Evolutionary conservation across 78 protist species (phyloP), one percentile per base, ranked within the genome.

Genomic region (Isochrysis galbana): DNA sequence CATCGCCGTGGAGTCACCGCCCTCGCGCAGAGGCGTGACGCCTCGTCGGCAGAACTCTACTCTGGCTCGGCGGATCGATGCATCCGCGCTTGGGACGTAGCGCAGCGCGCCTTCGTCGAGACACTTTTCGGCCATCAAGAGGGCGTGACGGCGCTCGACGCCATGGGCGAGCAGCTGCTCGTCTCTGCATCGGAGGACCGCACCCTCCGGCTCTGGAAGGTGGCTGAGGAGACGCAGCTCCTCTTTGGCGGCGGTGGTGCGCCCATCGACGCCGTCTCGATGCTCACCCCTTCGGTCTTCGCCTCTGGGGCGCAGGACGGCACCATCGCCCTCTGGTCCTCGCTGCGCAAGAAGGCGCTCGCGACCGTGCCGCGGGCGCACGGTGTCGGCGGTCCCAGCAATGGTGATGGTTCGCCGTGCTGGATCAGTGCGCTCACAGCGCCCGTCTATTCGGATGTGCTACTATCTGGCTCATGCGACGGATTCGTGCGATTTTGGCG

Each of bases 151-250:
- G 87, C 96, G 4, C 72, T 97, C 47, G 98, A 96, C 54, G 90
- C 96, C 19, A 14, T 97, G 22, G 2, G 55, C 4, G 29, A 89
- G 34, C 93, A 93, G 36, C 87, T 95, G 45, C 86, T 95, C 69
- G 74, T 97, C 48, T 54, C 97, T 2, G 90, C 55, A 3, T 87
- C 96, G 10, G 48, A 38, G 0, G 98, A 97, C 89, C 77, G 93
- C 23, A 94, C 97, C 11, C 46, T 93, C 42, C 72, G 98, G 26
- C 55, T 96, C 38, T 97, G 97, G 97, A 97, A 97, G 92, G 93
- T 97, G 5, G 94, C 93, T 5, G 97, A 96, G 74, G 97, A 96
- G 93, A 55, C 94, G 0, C 98, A 96, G 72, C 86, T 96, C 22
- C 77, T 96, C n/a, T 96, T 96, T 48, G 70, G 67, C 51, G 48